Evolutionary conservation across 257 asterid species (phyloP), one percentile per base, ranked within the genome.

Genomic region (Cruciata laevipes): DNA sequence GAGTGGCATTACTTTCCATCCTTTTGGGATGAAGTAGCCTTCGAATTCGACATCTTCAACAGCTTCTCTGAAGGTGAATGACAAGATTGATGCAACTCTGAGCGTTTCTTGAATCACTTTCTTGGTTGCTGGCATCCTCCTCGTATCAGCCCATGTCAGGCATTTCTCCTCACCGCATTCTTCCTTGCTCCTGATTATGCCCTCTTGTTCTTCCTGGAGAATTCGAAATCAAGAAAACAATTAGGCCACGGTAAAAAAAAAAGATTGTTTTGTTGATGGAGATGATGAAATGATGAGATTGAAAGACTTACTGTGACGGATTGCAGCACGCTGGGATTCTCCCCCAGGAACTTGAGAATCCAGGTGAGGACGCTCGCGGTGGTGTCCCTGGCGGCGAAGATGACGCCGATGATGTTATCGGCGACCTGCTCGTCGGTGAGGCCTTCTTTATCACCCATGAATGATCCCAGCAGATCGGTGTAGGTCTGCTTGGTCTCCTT

Each of bases 1-100:
- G 11, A 93, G 95, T 63, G 98, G 98, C 55, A 93, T 71, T 3
- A 93, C 98, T 79, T 93, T 93, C 98, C 98, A 93, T 71, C 98
- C 98, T 81, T 87, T 90, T 31, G 96, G 98, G 69, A 92, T 91
- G 23, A 83, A 70, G 63, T 89, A 91, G 40, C 84, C 84, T 65
- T 80, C 84, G 62, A 80, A 77, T 56, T 77, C 82, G 37, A 80
- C 78, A 74, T 80, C 84, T 74, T 80, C 82, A 44, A 77, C 84
- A 6, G 84, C 84, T 74, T 80, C 84, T 66, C 84, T 80, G 61
- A 80, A 80, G 18, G 84, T 80, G 47, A 80, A 80, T 9, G 84
- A 80, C 72, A 80, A 56, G 17, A 80, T 77, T 4, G 82, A 77
- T 60, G 84, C 84, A 61, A 74, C 80, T 66, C 84, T 65, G 0